phyloP scores from a whole-genome alignment of 2,329 filamentous ascomycete species.

The Ascochyta viciae-villosae region DNA sequence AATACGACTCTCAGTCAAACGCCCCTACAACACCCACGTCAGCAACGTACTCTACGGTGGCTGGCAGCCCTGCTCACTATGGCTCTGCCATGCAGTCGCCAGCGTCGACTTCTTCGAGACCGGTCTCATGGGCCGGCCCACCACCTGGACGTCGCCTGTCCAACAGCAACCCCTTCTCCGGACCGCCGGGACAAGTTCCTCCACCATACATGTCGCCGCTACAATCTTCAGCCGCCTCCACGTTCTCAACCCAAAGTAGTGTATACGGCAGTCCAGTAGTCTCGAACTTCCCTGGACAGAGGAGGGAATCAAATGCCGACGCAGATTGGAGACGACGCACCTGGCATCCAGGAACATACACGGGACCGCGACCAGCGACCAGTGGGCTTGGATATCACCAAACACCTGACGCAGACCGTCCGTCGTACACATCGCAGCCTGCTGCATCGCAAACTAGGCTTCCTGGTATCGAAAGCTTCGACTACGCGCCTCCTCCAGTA shows the following conservation, averaged over 20 bases:
- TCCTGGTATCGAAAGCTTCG: constrained; percentile 92
- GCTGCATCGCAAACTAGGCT: constrained; percentile 69
- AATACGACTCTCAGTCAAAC: constrained; percentile 70
- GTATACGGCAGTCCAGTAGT: constrained; percentile 72
- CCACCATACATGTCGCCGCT: constrained; percentile 63
- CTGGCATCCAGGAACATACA: constrained; percentile 83
- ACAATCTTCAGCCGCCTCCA: constrained; percentile 62
- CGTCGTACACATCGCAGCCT: constrained; percentile 62
- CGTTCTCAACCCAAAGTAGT: constrained; percentile 64
- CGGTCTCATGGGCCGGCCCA: constrained; percentile 75
- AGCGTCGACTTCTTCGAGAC: constrained; percentile 70
- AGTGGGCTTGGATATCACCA: constrained; percentile 79
- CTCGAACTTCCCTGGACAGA: constrained; percentile 67
- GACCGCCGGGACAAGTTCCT: constrained; percentile 66
- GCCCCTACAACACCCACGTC: constrained; percentile 86
- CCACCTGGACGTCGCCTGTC: constrained; percentile 77
- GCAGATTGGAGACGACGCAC: constrained; percentile 83
- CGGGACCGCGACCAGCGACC: constrained; percentile 66
- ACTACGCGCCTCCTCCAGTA: constrained; percentile 71
- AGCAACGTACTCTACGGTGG: constrained; percentile 78
- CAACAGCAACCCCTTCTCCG: constrained; percentile 75
- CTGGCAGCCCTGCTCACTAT: constrained; percentile 76
- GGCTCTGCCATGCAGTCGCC: constrained; percentile 75
- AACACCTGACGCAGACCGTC: constrained; percentile 68
- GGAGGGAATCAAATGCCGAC: constrained; percentile 74